Evolutionary conservation across 345 rosid species (phyloP), one percentile per base, ranked within the genome.

Genomic region (Linum tenue): DNA sequence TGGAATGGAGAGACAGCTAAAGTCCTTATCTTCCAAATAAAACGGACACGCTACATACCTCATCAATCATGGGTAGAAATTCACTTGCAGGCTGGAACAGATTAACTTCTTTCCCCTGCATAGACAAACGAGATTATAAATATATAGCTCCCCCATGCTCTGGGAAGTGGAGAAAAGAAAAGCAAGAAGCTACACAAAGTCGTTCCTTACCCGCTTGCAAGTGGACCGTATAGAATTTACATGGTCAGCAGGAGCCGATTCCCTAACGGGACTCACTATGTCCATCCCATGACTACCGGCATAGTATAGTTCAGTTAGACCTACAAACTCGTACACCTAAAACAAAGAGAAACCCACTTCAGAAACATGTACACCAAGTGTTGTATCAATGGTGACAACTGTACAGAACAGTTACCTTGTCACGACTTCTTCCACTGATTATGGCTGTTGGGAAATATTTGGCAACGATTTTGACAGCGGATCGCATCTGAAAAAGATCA

Each of bases 401-500:
- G 31, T 22, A 22, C 31, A 22, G 31, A 22, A 22, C 31, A 22
- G 31, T 22, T 57, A 92, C 98, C 92, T 90, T 94, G 70, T 86
- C 92, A 40, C 96, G 95, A 72, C 97, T 86, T 84, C 99, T 88
- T 74, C 99, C 97, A 70, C 97, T 94, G 59, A 94, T 88, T 69
- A 94, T 90, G 42, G 99, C 97, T 0, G 99, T 57, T 5, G 50
- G 39, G n/a, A 17, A 61, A 37, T 42, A 17, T 11, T 43, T 11
- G 1, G 50, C 59, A 39, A 31, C 50, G 43, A 41, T 59, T 22
- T 73, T 48, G 0, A 48, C 53, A 0, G 53, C 15, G 14, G 53
- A 48, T 48, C 53, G 53, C 53, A 48, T 48, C 53, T 48, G 53
- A 9, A 4, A 48, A 15, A 48, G 31, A 22, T 22, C 31, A 22